Evolutionary conservation across 805 yeast species (phyloP), one percentile per base, ranked within the genome.

Genomic region (Lachancea sp.): DNA sequence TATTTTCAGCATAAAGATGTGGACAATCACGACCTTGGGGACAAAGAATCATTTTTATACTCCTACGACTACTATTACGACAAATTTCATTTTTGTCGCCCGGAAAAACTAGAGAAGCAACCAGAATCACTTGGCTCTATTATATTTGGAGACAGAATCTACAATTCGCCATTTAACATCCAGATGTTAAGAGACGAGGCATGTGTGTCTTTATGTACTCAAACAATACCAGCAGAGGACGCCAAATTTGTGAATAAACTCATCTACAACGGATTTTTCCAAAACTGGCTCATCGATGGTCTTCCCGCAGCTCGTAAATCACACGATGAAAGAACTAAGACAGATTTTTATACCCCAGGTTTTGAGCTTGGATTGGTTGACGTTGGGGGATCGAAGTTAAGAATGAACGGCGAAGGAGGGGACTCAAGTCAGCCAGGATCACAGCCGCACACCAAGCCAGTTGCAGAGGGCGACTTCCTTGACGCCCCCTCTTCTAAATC

Each of bases 271-370:
- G 89, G 88, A 2, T 92, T 85, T 61, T 76, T 73, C 56, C 85
- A 86, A 63, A 90, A 90, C 60, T 90, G 97, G 97, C 70, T 89
- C 39, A 67, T 92, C 42, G 98, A 92, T 60, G 97, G 97, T 2
- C 75, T 92, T 51, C 98, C 98, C 8, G 95, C 88, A 5, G 96
- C 96, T 3, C 78, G 75, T 54, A 57, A 63, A 38, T 65, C 78
- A 19, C 56, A 61, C 35, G 90, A 84, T 53, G 58, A 60, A 40
- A 73, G 75, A 52, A 80, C 90, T 3, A 55, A 77, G 8, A 51
- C 79, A 4, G 70, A 70, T 24, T 84, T 80, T 57, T 84, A 83
- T 57, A 83, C 88, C 25, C 70, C 84, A 1, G 96, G 96, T 2
- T 87, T 88, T 63, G 80, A 77, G 41, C 70, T 89, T 37, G 96